phyloP scores from a whole-genome alignment of 2,329 filamentous ascomycete species.

The Davidsoniella eucalypti region DNA sequence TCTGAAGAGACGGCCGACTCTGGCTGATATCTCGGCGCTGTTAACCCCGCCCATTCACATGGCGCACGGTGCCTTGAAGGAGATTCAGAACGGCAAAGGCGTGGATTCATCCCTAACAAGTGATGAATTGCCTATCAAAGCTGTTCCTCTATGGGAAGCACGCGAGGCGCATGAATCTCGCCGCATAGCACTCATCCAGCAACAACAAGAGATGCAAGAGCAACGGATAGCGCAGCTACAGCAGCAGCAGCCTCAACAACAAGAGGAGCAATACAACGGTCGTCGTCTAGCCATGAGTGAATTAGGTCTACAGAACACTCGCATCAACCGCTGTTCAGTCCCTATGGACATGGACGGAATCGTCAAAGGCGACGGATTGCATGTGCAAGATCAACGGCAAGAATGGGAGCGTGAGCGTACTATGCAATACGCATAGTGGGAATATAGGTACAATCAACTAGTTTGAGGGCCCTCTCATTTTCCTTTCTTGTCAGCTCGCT shows the following conservation, averaged over 20 bases:
- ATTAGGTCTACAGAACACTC: not conserved
- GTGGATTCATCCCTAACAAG: constrained; percentile 1
- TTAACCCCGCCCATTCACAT: constrained; percentile 10
- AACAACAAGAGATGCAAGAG: no score
- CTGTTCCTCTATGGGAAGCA: constrained; percentile 6
- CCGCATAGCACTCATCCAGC: no score
- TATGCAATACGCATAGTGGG: not conserved
- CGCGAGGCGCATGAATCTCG: no score
- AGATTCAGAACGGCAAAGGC: constrained; percentile 8
- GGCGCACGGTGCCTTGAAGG: constrained; percentile 10
- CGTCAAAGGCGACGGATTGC: not conserved
- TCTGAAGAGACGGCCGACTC: constrained; percentile 13
- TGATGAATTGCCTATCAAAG: constrained; percentile 2
- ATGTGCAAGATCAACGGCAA: not conserved
- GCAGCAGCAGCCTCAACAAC: not conserved
- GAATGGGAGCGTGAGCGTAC: not conserved
- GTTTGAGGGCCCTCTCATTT: not conserved
- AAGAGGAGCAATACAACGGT: not conserved
- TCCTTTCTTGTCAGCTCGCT: not conserved
- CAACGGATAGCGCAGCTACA: no score
- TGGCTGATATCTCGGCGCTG: constrained; percentile 13
- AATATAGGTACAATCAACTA: not conserved
- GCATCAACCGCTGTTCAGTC: not conserved
- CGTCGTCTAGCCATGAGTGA: constrained; percentile 4
- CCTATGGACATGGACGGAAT: constrained; percentile 8